A percentile compares a stretch with the other conserved stretches of the same genome.
These are phyloP conservation scores for Magnolia sinica DNA, from an alignment of 164 flowering plant species.

Conservation along the genomic window DNA sequence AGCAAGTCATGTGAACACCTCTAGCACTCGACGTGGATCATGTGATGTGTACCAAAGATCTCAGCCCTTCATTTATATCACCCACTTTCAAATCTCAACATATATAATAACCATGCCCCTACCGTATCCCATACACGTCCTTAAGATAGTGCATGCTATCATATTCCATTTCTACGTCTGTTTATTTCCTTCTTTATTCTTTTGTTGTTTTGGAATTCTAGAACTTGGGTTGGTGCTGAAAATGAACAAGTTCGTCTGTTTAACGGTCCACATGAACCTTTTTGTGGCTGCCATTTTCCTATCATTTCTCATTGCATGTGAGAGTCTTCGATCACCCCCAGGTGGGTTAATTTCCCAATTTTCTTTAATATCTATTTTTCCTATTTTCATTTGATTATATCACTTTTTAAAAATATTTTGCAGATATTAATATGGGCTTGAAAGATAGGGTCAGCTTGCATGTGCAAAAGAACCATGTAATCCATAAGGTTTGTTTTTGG, in stretches of 20 bases:
- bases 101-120: background rate
- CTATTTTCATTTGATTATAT: background rate
- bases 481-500: background rate
- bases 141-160: background rate
- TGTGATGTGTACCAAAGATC: constrained; percentile 45
- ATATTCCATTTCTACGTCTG: background rate
- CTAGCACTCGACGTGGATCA: constrained; percentile 48
- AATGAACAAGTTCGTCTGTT: constrained; percentile 16
- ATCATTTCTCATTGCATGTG: constrained; percentile 9
- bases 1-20: constrained; percentile 36
- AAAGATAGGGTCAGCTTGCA: background rate
- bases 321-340: constrained; percentile 23
- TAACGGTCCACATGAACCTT: constrained; percentile 13
- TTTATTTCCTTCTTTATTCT: background rate
- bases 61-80: constrained; percentile 32
- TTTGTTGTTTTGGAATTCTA: background rate
- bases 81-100: constrained; percentile 5
- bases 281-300: constrained; percentile 22
- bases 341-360: background rate
- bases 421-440: background rate
- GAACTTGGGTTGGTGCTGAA: background rate
- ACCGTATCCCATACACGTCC: background rate
- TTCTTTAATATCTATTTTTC: background rate
- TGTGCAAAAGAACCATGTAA: background rate
- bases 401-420: background rate